Evolutionary conservation across 2,329 filamentous ascomycete species (phyloP).

Genomic region (Botrytis deweyae): DNA sequence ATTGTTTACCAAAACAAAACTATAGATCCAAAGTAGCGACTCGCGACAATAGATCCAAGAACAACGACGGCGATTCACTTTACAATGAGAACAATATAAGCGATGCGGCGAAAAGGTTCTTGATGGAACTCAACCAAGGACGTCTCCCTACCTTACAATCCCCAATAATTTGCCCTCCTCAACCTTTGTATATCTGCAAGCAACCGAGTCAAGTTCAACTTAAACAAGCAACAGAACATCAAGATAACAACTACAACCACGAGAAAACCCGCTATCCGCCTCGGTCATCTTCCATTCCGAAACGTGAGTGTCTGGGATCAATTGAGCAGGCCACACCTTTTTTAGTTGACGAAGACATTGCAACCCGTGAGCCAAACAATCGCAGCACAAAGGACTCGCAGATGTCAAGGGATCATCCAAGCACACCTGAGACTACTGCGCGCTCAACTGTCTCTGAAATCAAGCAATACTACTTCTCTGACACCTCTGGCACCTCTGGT

Average conservation of each 20-base stretch:
- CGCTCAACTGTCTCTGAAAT: constrained; percentile 18
- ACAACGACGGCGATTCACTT: neutral
- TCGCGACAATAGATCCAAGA: constrained; percentile 3
- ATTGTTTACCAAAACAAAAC: constrained; percentile 11
- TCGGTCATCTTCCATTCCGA: constrained; percentile 14
- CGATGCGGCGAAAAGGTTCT: constrained; percentile 1
- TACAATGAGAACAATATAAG: neutral
- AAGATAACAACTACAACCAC: constrained; percentile 17
- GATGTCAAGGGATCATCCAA: neutral
- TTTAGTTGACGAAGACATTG: neutral
- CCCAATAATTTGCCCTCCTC: constrained; percentile 19
- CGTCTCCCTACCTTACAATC: constrained; percentile 15
- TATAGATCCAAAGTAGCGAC: constrained; percentile 11
- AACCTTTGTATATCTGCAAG: constrained; percentile 31
- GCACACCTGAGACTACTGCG: neutral
- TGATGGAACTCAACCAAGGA: constrained; percentile 22
- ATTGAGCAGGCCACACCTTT: neutral
- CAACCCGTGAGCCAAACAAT: neutral
- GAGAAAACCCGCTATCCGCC: constrained; percentile 16
- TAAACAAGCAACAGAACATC: constrained; percentile 16
- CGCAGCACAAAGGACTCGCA: neutral
- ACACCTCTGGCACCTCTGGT: neutral
- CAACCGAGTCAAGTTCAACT: constrained; percentile 24
- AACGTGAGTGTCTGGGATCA: neutral
- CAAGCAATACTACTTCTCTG: constrained; percentile 17